Evolutionary conservation across 441 rosid genomes (phyloP), one percentile per base, ranked within the genome.

Genomic region (Erysimum cheiri): DNA sequence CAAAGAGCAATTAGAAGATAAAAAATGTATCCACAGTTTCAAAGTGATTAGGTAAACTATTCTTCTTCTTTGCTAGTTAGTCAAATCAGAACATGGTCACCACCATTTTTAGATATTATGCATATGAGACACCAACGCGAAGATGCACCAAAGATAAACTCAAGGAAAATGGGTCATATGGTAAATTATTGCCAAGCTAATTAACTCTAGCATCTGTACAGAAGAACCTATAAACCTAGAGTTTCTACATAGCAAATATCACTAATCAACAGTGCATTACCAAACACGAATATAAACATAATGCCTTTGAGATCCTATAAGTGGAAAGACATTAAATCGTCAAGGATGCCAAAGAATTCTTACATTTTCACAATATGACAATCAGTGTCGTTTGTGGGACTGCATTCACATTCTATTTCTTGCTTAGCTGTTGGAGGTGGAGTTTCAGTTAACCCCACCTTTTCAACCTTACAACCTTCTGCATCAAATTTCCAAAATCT

Each of bases 341-440:
- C n/a, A 66, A 14, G 7, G 24, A 8, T 41, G 32, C 3, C 17
- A 77, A 71, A 48, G 73, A 37, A 70, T 72, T 13, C 67, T 68
- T 84, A 86, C 93, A 88, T 69, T 40, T 6, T 80, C 19, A 81
- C 73, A 63, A 88, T 69, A 54, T 88, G 94, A 74, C 88, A 85
- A 65, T 81, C 85, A 39, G 76, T 76, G 14, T 64, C 54, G 60
- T 78, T 73, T 2, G 62, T 81, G 64, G 81, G 76, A 76, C 68
- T 76, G 77, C 86, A 86, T 79, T 80, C 65, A 70, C 96, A 89
- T 28, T 12, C 67, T 52, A 86, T 75, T 13, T 39, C 78, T 39
- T 70, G 69, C 64, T 77, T 60, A 9, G 87, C 67, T 35, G 61
- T 29, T 29, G 50, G 29, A 17, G 87, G 86, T 14, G 66, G 83